These are phyloP conservation scores for Tuctoria greenei DNA, from an alignment of 176 grass and related monocot genomes.

Conservation along the genomic window DNA sequence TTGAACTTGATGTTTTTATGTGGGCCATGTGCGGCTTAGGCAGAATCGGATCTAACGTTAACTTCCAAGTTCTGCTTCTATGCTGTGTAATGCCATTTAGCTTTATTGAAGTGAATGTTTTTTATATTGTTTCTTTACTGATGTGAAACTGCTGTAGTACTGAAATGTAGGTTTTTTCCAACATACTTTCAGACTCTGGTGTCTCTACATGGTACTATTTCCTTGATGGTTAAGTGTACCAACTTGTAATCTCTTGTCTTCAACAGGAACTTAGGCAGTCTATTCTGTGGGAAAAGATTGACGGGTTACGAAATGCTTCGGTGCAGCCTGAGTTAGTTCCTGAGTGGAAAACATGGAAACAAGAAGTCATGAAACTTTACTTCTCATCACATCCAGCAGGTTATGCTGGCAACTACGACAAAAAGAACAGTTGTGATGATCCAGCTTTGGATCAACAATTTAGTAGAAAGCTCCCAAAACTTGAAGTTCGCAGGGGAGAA, in stretches of 20 bases:
- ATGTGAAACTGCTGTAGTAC: background rate
- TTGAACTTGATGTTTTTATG: background rate
- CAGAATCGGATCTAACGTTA: background rate
- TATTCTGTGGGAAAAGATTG: conserved; percentile 68
- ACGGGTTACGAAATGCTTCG: conserved; percentile 62
- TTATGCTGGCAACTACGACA: conserved; percentile 43
- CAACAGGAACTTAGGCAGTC: conserved; percentile 77
- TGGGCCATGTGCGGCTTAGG: background rate
- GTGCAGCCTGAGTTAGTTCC: conserved; percentile 72
- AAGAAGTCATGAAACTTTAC: conserved; percentile 82
- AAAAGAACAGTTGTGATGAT: conserved; percentile 39
- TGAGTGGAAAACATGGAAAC: conserved; percentile 96
- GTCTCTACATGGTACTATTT: background rate
- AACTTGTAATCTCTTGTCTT: conserved; percentile 32
- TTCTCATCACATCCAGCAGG: conserved; percentile 57
- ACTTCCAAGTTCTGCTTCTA: background rate
- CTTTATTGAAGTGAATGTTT: background rate
- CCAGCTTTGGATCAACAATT: conserved; percentile 52
- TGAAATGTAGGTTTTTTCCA: background rate
- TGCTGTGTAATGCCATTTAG: background rate
- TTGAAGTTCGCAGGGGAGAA: conserved; percentile 77
- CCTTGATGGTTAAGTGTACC: conserved; percentile 12
- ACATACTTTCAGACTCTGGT: background rate
- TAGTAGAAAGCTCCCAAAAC: conserved; percentile 73
- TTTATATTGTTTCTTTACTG: background rate